Evolutionary conservation across 202 grass and related monocot genomes (phyloP).

Genomic region (Carex arenaria): DNA sequence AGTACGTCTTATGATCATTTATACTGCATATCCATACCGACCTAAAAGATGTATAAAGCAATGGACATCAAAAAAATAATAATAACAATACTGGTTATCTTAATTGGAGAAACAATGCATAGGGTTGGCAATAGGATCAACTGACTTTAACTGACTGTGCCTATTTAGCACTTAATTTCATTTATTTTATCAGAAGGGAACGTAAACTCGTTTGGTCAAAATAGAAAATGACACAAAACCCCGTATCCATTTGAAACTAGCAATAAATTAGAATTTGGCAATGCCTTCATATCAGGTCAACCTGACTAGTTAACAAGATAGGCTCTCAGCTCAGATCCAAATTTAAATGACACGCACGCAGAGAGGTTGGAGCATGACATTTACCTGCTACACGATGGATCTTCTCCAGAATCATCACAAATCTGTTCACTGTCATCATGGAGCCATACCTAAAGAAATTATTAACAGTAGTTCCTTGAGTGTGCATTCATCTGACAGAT

Average conservation of each 20-base stretch:
- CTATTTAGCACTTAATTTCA: neutral
- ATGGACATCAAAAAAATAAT: neutral
- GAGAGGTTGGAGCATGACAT: neutral
- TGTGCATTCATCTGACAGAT: neutral
- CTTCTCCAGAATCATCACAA: conserved; percentile 86
- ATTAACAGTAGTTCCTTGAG: neutral
- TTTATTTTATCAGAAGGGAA: neutral
- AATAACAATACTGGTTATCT: neutral
- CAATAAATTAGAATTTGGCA: neutral
- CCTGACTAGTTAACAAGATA: neutral
- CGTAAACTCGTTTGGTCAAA: neutral
- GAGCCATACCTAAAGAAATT: conserved; percentile 77
- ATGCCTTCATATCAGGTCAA: neutral
- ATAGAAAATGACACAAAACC: neutral
- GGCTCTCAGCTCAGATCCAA: neutral
- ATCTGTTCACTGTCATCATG: conserved; percentile 40
- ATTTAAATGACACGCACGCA: neutral
- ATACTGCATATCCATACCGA: conserved; percentile 52
- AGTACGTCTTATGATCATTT: conserved; percentile 68
- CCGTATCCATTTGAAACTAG: neutral
- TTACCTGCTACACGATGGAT: conserved; percentile 80
- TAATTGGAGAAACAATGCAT: neutral
- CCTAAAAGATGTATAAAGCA: conserved; percentile 5
- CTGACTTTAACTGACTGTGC: neutral
- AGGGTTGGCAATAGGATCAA: neutral